Evolutionary conservation across 495 filamentous ascomycete species (phyloP).

Genomic region (Daldinia grandis): DNA sequence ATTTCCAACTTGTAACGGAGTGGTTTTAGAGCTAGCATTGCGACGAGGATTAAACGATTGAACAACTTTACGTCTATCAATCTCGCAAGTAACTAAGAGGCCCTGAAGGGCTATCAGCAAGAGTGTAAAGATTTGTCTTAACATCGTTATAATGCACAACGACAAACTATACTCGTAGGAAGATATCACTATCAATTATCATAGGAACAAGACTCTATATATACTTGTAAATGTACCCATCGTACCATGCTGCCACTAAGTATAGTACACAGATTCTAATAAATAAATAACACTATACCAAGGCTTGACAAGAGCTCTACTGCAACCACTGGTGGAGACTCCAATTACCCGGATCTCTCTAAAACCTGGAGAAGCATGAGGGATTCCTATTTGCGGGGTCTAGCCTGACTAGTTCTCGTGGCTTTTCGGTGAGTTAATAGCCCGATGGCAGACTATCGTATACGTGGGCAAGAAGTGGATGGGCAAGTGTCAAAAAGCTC

Average conservation of each 20-base stretch:
- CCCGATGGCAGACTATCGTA: constrained; percentile 16
- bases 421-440: constrained; percentile 36
- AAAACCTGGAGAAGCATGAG: constrained; percentile 32
- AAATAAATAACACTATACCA: constrained; percentile 16
- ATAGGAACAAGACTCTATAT: constrained; percentile 8
- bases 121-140: constrained; percentile 13
- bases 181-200: constrained; percentile 6
- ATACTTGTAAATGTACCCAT: not conserved
- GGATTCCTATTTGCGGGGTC: constrained; percentile 31
- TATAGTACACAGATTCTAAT: constrained; percentile 7
- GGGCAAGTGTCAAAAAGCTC: not conserved
- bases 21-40: constrained; percentile 55
- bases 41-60: constrained; percentile 55
- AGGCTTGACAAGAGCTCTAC: constrained; percentile 19
- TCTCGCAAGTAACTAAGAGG: constrained; percentile 33
- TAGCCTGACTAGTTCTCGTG: constrained; percentile 5
- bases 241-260: not conserved
- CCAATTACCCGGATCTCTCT: constrained; percentile 37
- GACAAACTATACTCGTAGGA: not conserved
- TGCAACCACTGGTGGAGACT: constrained; percentile 30
- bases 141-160: constrained; percentile 5
- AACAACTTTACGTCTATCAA: constrained; percentile 49
- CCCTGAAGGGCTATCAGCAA: constrained; percentile 11
- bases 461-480: constrained; percentile 3
- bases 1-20: constrained; percentile 64